Percentiles rank a stretch among this genome's conserved stretches.
phyloP scores from a whole-genome alignment of 805 yeast species.

The Yarrowia hollandica region DNA sequence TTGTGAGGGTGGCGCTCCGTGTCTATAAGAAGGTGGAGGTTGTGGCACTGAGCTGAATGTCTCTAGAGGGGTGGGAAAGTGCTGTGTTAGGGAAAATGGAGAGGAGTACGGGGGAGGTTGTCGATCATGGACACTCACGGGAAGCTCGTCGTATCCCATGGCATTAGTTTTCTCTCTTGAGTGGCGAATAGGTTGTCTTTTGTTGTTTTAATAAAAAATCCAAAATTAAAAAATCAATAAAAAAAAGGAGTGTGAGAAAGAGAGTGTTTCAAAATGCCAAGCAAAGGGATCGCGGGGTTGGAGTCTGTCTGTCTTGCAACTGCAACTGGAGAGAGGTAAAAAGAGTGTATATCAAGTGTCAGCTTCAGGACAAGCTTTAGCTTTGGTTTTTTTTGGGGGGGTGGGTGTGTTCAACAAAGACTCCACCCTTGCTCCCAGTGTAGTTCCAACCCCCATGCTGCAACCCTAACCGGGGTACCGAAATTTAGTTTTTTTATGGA shows the following conservation, averaged over 20 bases:
- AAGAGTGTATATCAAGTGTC: too few species aligned
- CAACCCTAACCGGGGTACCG: constrained; percentile 14
- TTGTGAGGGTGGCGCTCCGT: background rate
- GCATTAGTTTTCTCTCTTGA: too few species aligned
- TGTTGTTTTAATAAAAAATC: too few species aligned
- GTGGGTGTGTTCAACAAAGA: too few species aligned
- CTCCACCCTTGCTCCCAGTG: too few species aligned
- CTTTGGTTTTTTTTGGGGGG: too few species aligned
- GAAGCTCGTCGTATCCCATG: constrained; percentile 28
- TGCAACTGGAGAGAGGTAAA: too few species aligned
- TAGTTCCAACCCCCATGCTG: background rate
- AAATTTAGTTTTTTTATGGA: background rate
- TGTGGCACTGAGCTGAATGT: constrained; percentile 20
- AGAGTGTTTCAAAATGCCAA: background rate
- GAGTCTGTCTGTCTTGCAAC: constrained; percentile 8
- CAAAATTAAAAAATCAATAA: too few species aligned
- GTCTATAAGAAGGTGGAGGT: constrained; percentile 21
- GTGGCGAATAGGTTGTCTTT: too few species aligned
- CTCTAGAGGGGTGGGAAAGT: constrained; percentile 27
- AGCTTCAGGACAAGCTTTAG: background rate
- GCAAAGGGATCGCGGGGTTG: constrained; percentile 21
- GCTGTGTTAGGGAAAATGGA: constrained; percentile 26
- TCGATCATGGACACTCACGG: constrained; percentile 23
- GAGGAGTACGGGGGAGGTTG: background rate
- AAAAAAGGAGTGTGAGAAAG: background rate